A percentile compares a stretch with the other conserved stretches of the same genome.
Conservation (phyloP, 306 rosid genomes). For the Gastrolobium villosum region DNA sequence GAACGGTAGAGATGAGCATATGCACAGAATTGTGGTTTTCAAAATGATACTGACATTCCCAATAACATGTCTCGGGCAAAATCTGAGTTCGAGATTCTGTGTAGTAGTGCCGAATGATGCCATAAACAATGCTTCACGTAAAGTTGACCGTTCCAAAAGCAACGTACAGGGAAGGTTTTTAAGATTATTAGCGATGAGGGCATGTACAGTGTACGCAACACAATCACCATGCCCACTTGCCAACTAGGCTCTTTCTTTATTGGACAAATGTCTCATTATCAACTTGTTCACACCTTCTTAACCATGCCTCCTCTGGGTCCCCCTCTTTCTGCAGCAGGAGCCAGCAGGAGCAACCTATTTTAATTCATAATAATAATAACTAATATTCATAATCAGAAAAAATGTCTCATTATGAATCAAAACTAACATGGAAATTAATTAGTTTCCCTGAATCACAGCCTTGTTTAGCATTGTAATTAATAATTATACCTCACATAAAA, state of each 20-base stretch:
- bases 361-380: not conserved
- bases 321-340: not conserved
- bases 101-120: conserved; percentile 41
- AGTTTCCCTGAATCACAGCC: not conserved
- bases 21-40: conserved; percentile 14
- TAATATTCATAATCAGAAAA: conserved; percentile 25
- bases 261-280: conserved; percentile 58
- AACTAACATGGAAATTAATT: conserved; percentile 15
- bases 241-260: conserved; percentile 49
- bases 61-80: conserved; percentile 34
- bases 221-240: conserved; percentile 55
- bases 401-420: conserved; percentile 11
- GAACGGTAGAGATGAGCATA: not conserved
- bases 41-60: conserved; percentile 36
- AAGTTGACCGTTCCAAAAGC: conserved; percentile 53
- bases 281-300: conserved; percentile 51
- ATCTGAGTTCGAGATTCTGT: conserved; percentile 47
- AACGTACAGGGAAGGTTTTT: conserved; percentile 28
- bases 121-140: conserved; percentile 37
- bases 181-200: conserved; percentile 22
- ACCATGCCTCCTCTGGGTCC: conserved; percentile 40
- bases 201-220: conserved; percentile 50
- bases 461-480: not conserved
- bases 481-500: not conserved
- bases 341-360: not conserved